Base-by-base conservation (phyloP, 73 alveolate genomes). In the Stentor roeselii region DNA sequence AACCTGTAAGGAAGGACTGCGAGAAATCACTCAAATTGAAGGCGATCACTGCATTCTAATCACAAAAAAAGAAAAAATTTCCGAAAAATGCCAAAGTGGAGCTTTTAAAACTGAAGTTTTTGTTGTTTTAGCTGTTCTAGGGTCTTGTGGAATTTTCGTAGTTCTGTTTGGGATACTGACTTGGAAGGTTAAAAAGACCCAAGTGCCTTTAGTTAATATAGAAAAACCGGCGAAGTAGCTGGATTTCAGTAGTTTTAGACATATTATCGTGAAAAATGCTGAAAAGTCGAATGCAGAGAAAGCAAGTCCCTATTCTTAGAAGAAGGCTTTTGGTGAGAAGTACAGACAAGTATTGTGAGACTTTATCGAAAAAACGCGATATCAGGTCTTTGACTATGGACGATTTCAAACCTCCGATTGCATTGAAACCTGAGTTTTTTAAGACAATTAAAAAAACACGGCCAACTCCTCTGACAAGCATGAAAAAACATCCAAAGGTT, bases 41-140 rank as follows among this genome's bases (percentile, higher is more conserved):
- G 41, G 41, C 1, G 37, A 67, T 21, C n/a, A 67, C 2, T 67
- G 80, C 80, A 67, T 67, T 50, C n/a, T n/a, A n/a, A n/a, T n/a
- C n/a, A n/a, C n/a, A n/a, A n/a, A n/a, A n/a, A n/a, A n/a, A n/a
- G n/a, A n/a, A n/a, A n/a, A n/a, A n/a, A n/a, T n/a, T n/a, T n/a
- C n/a, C n/a, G n/a, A n/a, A n/a, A n/a, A n/a, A n/a, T n/a, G n/a
- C n/a, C n/a, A n/a, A n/a, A n/a, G n/a, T n/a, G n/a, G n/a, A n/a
- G n/a, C n/a, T n/a, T n/a, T n/a, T n/a, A n/a, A n/a, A n/a, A n/a
- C n/a, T n/a, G n/a, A n/a, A n/a, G n/a, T n/a, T n/a, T n/a, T n/a
- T n/a, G n/a, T n/a, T n/a, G n/a, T n/a, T n/a, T n/a, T n/a, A n/a
- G n/a, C n/a, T n/a, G n/a, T n/a, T n/a, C n/a, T n/a, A n/a, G n/a